Evolutionary conservation across 495 filamentous ascomycete genomes (phyloP).

Genomic region (Neurospora terricola): DNA sequence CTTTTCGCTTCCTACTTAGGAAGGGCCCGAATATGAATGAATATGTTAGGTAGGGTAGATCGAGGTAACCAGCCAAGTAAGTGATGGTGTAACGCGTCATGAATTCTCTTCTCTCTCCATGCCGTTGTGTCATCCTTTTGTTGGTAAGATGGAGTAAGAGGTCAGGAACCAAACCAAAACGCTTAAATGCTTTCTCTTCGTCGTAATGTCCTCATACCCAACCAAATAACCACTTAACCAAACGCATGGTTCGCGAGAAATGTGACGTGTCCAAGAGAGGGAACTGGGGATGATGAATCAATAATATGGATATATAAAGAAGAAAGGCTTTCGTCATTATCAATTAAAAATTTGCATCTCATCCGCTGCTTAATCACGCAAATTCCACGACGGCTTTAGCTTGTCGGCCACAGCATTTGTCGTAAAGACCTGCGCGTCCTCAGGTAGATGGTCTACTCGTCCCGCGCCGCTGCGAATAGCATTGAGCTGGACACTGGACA

Average conservation of each 20-base stretch:
- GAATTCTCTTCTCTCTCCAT: background rate
- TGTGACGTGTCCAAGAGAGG: background rate
- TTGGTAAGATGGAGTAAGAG: background rate
- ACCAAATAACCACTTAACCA: background rate
- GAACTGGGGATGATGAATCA: background rate
- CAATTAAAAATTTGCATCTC: background rate
- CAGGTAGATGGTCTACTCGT: conserved; percentile 76
- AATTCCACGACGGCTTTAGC: conserved; percentile 72
- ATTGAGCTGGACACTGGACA: conserved; percentile 58
- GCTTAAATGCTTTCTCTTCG: background rate
- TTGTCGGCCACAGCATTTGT: conserved; percentile 56
- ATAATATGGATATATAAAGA: background rate
- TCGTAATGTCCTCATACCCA: background rate
- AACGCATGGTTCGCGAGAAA: background rate
- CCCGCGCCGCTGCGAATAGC: conserved; percentile 86
- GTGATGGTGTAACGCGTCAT: background rate
- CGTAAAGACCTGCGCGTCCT: conserved; percentile 66
- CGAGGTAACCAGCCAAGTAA: background rate
- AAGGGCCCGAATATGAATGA: background rate
- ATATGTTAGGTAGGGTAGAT: background rate
- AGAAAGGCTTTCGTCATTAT: background rate
- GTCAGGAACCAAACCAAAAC: background rate
- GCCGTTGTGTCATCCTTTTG: background rate
- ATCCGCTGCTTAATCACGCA: conserved; percentile 34
- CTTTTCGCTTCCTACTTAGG: background rate